Evolutionary conservation across 495 filamentous ascomycete genomes (phyloP).

Genomic region (Neurospora discreta): DNA sequence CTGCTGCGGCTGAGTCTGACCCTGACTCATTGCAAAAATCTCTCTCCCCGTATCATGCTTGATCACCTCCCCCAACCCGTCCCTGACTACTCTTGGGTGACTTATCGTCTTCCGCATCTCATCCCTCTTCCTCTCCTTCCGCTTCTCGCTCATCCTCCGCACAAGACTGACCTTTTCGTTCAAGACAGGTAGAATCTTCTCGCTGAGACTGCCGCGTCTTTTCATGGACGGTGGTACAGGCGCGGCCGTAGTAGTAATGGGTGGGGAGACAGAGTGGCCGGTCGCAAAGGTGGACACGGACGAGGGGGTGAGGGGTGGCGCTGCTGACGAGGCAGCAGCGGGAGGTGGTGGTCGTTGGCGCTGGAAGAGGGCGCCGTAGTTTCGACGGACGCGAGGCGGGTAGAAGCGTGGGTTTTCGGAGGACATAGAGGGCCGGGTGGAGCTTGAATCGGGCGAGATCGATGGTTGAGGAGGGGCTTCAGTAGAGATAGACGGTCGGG

Average conservation of each 20-base stretch:
- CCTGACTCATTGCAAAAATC: neutral
- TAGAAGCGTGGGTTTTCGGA: neutral
- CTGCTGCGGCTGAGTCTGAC: neutral
- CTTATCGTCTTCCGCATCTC: constrained; percentile 58
- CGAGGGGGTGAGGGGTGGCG: neutral
- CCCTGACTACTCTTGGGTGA: constrained; percentile 35
- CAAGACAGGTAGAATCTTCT: constrained; percentile 21
- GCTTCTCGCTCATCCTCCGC: constrained; percentile 46
- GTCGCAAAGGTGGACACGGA: neutral
- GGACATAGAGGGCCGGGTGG: neutral
- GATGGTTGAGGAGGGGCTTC: neutral
- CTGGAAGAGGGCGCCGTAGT: constrained; percentile 4
- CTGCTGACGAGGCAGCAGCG: neutral
- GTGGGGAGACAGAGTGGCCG: neutral
- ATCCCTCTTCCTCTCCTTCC: constrained; percentile 53
- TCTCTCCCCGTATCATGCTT: constrained; percentile 18
- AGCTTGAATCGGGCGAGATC: neutral
- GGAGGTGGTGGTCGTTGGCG: neutral
- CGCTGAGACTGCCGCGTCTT: neutral
- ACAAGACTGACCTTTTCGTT: constrained; percentile 35
- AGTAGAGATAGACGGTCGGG: neutral
- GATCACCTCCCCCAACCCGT: constrained; percentile 43
- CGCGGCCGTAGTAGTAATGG: neutral
- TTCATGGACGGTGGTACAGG: neutral
- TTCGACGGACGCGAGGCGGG: neutral